Conservation (phyloP, 73 alveolate genomes). For the Tetrahymena elliotti region DNA sequence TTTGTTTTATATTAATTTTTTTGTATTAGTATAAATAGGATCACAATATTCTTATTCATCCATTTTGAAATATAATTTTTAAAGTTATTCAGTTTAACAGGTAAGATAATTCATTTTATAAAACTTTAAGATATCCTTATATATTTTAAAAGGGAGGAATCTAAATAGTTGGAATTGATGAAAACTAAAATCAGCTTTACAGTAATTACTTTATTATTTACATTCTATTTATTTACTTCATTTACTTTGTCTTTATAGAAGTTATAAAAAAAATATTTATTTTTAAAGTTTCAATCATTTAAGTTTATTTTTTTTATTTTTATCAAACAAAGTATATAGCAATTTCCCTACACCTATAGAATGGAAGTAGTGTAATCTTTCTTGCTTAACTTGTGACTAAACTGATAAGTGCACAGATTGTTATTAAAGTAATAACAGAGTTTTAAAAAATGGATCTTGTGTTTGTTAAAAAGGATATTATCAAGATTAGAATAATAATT, state of each 20-base stretch:
- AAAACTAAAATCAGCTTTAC: not conserved
- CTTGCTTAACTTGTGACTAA: not conserved
- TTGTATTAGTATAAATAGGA: not conserved
- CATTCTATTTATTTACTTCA: too few relatives aligned
- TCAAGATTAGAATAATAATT: not conserved
- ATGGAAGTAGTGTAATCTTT: not conserved
- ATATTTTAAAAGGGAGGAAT: not conserved
- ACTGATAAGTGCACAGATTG: not conserved
- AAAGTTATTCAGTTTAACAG: not conserved
- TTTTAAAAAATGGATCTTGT: not conserved
- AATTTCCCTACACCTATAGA: not conserved
- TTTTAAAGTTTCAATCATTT: too few relatives aligned
- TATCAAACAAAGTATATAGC: not conserved
- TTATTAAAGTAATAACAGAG: not conserved
- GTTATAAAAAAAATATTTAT: too few relatives aligned
- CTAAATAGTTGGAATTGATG: not conserved
- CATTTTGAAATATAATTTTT: not conserved
- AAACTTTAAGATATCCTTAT: not conserved
- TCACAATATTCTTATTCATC: not conserved
- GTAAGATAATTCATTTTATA: not conserved
- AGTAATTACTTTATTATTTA: not conserved
- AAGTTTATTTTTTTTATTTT: too few relatives aligned
- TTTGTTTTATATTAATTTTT: not conserved
- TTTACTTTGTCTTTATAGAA: too few relatives aligned
- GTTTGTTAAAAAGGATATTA: not conserved